Conservation (phyloP, 2,329 filamentous ascomycete species). For the Pyricularia pennisetigena region DNA sequence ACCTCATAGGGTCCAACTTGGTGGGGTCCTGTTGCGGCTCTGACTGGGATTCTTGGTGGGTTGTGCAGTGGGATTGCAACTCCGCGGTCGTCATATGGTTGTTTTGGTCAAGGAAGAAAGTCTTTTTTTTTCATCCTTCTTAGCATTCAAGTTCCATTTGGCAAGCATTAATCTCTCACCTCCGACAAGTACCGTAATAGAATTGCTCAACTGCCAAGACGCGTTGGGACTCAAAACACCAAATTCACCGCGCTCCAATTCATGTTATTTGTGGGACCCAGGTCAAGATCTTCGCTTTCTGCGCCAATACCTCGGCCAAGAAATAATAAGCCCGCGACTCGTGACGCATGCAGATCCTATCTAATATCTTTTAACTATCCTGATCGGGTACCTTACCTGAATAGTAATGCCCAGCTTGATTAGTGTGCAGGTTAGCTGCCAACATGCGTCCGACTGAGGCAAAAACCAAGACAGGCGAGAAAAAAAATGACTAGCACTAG, state of each 20-base stretch:
- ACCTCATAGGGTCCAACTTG: conserved; percentile 1
- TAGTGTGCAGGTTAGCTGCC: not conserved
- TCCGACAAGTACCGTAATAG: not conserved
- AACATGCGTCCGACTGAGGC: not conserved
- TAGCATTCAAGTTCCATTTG: not conserved
- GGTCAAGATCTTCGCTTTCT: not conserved
- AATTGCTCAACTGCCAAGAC: not conserved
- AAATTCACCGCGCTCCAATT: not conserved
- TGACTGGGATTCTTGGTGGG: not conserved
- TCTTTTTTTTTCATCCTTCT: not conserved
- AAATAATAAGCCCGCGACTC: not conserved
- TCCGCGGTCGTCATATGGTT: not conserved
- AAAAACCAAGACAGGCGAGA: not conserved
- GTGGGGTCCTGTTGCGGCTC: not conserved
- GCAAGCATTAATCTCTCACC: not conserved
- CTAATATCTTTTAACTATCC: not conserved
- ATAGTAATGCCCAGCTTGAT: not conserved
- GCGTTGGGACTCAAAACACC: not conserved
- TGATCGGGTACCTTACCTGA: not conserved
- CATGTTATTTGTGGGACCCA: not conserved
- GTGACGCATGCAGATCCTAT: not conserved
- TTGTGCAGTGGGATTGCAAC: not conserved
- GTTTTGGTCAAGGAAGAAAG: not conserved
- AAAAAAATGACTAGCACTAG: not conserved
- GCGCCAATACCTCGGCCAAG: not conserved